Base-by-base conservation (phyloP, 1,284 basidiomycete genomes). In the Trametes pubescens region DNA sequence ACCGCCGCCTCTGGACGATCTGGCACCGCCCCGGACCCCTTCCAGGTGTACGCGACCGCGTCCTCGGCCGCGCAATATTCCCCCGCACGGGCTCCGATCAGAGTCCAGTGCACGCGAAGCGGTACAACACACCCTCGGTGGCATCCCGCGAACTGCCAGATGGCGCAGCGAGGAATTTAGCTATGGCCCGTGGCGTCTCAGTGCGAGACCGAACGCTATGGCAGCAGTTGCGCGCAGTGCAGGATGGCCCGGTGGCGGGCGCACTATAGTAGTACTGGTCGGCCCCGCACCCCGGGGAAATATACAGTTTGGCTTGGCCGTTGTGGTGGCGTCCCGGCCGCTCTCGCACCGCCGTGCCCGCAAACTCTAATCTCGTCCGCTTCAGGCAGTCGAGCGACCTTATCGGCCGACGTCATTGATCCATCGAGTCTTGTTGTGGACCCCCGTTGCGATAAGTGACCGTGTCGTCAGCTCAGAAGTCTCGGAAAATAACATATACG, bases 391-490 rank as follows among this genome's bases (percentile, higher is more conserved):
- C 43, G 47, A 49, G 32, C 38, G 59, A 34, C 59, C 64, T 62
- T 62, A 62, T 65, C 64, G 47, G 52, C 10, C 60, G 64, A 65
- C 64, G 60, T 65, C 64, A 61, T 61, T 56, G 16, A 29, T 32
- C 32, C 47, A 40, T 37, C 37, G 29, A 32, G 29, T 21, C 56
- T 18, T 29, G 44, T 6, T 34, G 7, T 16, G 40, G 44, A 43
- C 29, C 47, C 34, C 46, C 8, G 16, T 18, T 32, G 38, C 48
- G 57, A 51, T 43, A 55, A 18, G 13, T 16, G 14, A 21, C 18
- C 38, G 26, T 14, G 44, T n/a, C 34, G 8, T 32, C 21, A 5
- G 14, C 14, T 43, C 40, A n/a, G 14, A 43, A 43, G 40, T 22
- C 32, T 24, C 26, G 47, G 35, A 18, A 44, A 47, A 60, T 16